Evolutionary conservation across 2,329 filamentous ascomycete genomes (phyloP).

Genomic region (Moelleriella libera): DNA sequence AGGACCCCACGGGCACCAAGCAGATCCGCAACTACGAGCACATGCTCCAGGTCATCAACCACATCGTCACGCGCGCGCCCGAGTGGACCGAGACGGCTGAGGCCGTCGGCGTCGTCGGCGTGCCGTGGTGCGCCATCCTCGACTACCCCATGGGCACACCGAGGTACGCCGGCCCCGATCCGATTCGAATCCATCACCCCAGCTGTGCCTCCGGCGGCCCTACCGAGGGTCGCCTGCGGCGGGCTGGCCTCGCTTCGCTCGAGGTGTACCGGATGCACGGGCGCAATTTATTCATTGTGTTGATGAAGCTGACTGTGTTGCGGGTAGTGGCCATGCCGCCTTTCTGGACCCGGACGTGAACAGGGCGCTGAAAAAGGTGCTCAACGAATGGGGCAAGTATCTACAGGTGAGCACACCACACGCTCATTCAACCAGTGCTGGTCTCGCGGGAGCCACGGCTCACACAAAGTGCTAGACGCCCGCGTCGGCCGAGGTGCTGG

Average conservation of each 20-base stretch:
- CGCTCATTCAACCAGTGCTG: too few relatives aligned
- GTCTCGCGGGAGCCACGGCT: neutral
- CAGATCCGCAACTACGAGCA: slow-evolving; percentile 54
- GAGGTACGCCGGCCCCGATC: too few relatives aligned
- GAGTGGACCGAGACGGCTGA: slow-evolving; percentile 38
- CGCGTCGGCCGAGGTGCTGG: slow-evolving; percentile 36
- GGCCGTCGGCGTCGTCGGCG: slow-evolving; percentile 36
- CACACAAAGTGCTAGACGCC: slow-evolving; percentile 21
- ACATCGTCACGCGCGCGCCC: slow-evolving; percentile 35
- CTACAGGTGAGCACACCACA: slow-evolving; percentile 27
- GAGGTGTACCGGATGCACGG: neutral
- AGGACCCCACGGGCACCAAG: slow-evolving; percentile 45
- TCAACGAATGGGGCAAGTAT: slow-evolving; percentile 44
- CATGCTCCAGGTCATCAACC: slow-evolving; percentile 53
- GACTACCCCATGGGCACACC: slow-evolving; percentile 43
- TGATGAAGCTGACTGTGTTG: neutral
- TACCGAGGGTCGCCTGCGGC: too few relatives aligned
- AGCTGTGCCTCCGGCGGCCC: too few relatives aligned
- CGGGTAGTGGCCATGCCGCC: slow-evolving; percentile 30
- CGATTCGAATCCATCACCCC: too few relatives aligned
- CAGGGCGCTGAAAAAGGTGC: slow-evolving; percentile 34
- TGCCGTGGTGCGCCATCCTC: slow-evolving; percentile 38
- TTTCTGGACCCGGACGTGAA: slow-evolving; percentile 43
- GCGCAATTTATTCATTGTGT: too few relatives aligned
- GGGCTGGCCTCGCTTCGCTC: too few relatives aligned